A percentile compares a stretch with the other conserved stretches of the same genome.
Conservation (phyloP, 768 basidiomycete genomes). For the Scleroderma citrinum region DNA sequence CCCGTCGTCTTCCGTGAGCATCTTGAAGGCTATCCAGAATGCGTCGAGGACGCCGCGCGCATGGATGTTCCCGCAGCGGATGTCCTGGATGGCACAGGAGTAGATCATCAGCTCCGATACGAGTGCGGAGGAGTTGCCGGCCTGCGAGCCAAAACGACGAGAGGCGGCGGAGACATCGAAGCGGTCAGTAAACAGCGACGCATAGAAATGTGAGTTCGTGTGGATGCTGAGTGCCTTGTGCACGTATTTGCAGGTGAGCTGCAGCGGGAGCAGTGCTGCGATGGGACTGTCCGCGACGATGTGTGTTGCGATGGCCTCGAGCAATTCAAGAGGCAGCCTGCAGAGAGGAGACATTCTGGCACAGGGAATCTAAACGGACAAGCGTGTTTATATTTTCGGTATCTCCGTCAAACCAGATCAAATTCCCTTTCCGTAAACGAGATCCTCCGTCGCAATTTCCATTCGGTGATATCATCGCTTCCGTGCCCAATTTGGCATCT, state of each 20-base stretch:
- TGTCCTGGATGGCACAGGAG: conserved; percentile 24
- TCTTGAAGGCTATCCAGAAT: conserved; percentile 46
- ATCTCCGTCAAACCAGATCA: no score
- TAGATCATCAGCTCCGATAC: conserved; percentile 35
- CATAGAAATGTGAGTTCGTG: conserved; percentile 36
- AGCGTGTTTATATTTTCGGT: no score
- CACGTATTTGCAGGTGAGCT: conserved; percentile 37
- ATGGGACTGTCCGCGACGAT: conserved; percentile 17
- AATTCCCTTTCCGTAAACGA: no score
- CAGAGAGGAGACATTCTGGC: background rate
- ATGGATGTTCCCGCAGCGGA: conserved; percentile 29
- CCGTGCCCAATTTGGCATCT: no score
- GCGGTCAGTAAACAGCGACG: conserved; percentile 46
- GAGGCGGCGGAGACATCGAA: conserved; percentile 51
- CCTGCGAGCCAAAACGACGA: conserved; percentile 43
- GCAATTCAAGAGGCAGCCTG: conserved; percentile 36
- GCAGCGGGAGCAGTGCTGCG: conserved; percentile 40
- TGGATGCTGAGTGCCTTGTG: conserved; percentile 28
- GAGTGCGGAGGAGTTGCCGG: conserved; percentile 33
- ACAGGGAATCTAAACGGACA: no score
- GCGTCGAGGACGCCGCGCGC: conserved; percentile 25
- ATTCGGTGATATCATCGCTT: no score
- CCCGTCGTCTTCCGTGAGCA: conserved; percentile 65
- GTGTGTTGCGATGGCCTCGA: conserved; percentile 48
- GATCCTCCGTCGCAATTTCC: no score